Evolutionary conservation across 129 eudicot genomes (phyloP).

Genomic region (Deinandra increscens): DNA sequence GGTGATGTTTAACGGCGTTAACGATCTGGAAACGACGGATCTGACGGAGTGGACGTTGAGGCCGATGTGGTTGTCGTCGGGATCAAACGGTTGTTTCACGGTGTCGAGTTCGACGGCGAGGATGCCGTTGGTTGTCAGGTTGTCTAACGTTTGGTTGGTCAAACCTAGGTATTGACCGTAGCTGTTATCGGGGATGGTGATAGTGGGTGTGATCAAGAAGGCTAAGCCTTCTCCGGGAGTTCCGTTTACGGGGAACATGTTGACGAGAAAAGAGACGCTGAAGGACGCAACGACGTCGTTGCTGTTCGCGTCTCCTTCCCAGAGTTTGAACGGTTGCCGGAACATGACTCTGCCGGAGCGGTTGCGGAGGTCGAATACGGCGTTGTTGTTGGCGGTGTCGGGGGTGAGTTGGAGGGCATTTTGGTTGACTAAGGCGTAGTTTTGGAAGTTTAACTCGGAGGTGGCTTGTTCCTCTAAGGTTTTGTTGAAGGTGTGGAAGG

Average conservation of each 20-base stretch:
- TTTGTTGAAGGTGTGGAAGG: slow-evolving; percentile 8
- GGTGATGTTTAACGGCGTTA: slow-evolving; percentile 31
- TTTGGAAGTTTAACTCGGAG: not conserved
- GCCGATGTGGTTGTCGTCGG: slow-evolving; percentile 65
- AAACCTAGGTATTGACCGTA: slow-evolving; percentile 64
- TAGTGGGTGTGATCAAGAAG: slow-evolving; percentile 54
- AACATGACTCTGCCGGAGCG: slow-evolving; percentile 53
- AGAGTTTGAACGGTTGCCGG: slow-evolving; percentile 38
- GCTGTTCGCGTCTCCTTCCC: slow-evolving; percentile 28
- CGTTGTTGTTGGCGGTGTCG: slow-evolving; percentile 29
- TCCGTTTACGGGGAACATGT: slow-evolving; percentile 23
- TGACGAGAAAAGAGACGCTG: slow-evolving; percentile 53
- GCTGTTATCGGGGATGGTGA: slow-evolving; percentile 40
- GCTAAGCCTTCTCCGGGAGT: slow-evolving; percentile 67
- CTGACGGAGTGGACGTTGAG: slow-evolving; percentile 47
- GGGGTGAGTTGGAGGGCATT: slow-evolving; percentile 72
- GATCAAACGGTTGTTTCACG: slow-evolving; percentile 50
- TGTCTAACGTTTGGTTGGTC: slow-evolving; percentile 55
- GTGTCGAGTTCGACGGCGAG: slow-evolving; percentile 87
- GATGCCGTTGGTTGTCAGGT: slow-evolving; percentile 50
- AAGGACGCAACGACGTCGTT: slow-evolving; percentile 75
- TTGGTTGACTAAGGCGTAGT: slow-evolving; percentile 28
- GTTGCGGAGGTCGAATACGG: slow-evolving; percentile 17
- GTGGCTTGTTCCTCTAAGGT: not conserved
- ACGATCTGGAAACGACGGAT: slow-evolving; percentile 28